A percentile compares a stretch with the other conserved stretches of the same genome.
Evolutionary conservation across 139 green algal genomes (phyloP).

Genomic region (Chlamydomonas schloesseri): DNA sequence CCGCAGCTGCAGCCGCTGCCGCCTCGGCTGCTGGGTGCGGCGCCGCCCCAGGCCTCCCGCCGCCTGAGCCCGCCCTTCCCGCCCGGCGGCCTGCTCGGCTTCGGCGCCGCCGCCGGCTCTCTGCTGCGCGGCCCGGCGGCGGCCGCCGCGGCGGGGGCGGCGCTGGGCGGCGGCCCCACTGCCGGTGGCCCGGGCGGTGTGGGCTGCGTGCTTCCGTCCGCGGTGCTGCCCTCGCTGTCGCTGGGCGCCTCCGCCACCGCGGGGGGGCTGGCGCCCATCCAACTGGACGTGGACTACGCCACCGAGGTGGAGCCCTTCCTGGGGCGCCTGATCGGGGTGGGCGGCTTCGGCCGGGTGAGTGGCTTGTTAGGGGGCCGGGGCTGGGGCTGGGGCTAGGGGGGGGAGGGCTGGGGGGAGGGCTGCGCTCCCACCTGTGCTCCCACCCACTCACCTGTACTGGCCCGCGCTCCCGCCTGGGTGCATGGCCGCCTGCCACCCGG

Average conservation of each 20-base stretch:
- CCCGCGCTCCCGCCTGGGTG: too few relatives aligned
- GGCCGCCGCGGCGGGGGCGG: too few relatives aligned
- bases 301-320: slow-evolving; percentile 76
- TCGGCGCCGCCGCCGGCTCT: too few relatives aligned
- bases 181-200: slow-evolving; percentile 5
- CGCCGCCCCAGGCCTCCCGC: not conserved
- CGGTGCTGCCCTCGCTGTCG: slow-evolving; percentile 34
- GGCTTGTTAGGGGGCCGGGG: not conserved
- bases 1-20: slow-evolving; percentile 10
- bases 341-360: slow-evolving; percentile 73
- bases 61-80: not conserved
- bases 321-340: slow-evolving; percentile 68
- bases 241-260: slow-evolving; percentile 7
- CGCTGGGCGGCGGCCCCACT: too few relatives aligned
- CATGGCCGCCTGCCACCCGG: too few relatives aligned
- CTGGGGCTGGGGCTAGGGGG: not conserved
- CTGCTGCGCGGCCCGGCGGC: too few relatives aligned
- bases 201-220: not conserved
- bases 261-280: slow-evolving; percentile 46
- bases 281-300: slow-evolving; percentile 79
- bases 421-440: too few relatives aligned
- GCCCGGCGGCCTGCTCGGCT: too few relatives aligned
- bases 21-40: not conserved
- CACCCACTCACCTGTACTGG: too few relatives aligned
- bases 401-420: not conserved